These are phyloP conservation scores for Chlamydomonas sp. DNA, from an alignment of 139 green algal genomes.

Conservation along the genomic window DNA sequence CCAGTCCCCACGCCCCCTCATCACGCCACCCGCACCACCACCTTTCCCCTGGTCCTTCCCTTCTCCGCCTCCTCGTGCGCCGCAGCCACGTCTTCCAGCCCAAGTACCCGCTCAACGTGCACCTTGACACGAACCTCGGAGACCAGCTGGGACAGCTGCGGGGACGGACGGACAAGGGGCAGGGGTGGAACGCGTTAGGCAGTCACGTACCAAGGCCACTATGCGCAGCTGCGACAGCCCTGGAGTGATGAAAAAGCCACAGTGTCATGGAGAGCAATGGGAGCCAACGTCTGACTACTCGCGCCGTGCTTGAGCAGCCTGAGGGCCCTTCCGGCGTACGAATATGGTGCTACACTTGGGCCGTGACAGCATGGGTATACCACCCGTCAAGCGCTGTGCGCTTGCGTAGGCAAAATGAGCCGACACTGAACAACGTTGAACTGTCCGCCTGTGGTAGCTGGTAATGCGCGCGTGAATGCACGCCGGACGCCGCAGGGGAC, in stretches of 20 bases:
- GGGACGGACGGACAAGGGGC: not conserved
- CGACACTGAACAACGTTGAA: too few species aligned
- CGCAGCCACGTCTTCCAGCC: slow-evolving; percentile 37
- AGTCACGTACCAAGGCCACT: not conserved
- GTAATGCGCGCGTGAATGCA: too few species aligned
- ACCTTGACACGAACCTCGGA: slow-evolving; percentile 38
- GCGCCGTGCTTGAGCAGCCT: too few species aligned
- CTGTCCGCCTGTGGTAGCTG: too few species aligned
- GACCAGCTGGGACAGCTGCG: slow-evolving; percentile 41
- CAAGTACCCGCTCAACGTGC: slow-evolving; percentile 40
- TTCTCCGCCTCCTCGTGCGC: slow-evolving; percentile 54
- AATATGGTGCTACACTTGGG: too few species aligned
- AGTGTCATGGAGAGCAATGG: not conserved
- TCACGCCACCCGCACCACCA: slow-evolving; percentile 23
- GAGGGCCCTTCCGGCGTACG: too few species aligned
- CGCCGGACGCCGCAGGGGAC: too few species aligned
- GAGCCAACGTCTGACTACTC: too few species aligned
- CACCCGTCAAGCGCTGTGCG: too few species aligned
- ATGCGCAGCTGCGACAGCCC: not conserved
- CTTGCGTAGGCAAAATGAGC: too few species aligned
- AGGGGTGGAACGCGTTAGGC: not conserved
- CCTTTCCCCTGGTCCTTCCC: slow-evolving; percentile 55
- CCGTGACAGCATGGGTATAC: too few species aligned
- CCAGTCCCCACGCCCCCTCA: too few species aligned
- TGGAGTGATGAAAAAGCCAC: not conserved